Conservation (phyloP, 2,329 filamentous ascomycete genomes). For the Capronia americana region DNA sequence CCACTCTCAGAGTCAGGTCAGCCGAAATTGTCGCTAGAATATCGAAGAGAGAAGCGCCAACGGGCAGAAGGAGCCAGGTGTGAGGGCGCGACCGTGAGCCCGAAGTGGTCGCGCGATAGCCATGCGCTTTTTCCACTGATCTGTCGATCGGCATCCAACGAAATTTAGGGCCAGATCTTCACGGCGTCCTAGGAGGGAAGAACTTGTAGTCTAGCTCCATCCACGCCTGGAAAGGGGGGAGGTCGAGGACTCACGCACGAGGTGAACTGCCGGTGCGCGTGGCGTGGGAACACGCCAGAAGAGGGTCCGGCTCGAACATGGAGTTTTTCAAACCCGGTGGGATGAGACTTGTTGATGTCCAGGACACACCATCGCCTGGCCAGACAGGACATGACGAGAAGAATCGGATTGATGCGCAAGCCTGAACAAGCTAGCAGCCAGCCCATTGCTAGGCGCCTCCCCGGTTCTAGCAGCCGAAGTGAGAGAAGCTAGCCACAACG, state of each 20-base stretch:
- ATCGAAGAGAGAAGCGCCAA: constrained; percentile 13
- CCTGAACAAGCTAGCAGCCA: constrained; percentile 24
- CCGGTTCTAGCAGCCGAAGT: constrained; percentile 38
- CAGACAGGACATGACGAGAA: constrained; percentile 15
- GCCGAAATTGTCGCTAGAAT: constrained; percentile 31
- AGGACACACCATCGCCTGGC: constrained; percentile 29
- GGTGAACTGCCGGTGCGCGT: constrained; percentile 33
- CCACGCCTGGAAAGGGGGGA: constrained; percentile 13
- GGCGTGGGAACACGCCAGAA: constrained; percentile 25
- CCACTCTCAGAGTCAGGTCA: constrained; percentile 31
- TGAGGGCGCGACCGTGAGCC: constrained; percentile 15
- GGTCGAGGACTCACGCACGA: constrained; percentile 14
- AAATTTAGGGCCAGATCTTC: constrained; percentile 33
- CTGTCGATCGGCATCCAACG: constrained; percentile 31
- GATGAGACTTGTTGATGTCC: constrained; percentile 27
- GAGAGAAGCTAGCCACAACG: constrained; percentile 37
- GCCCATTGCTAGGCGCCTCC: constrained; percentile 19
- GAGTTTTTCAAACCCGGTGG: constrained; percentile 15
- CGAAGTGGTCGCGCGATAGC: constrained; percentile 21
- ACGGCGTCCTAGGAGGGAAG: constrained; percentile 2
- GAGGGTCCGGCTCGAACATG: constrained; percentile 27
- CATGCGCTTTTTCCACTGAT: constrained; percentile 29
- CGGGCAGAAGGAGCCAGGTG: constrained; percentile 19
- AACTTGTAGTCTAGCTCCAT: constrained; percentile 16
- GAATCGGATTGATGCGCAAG: constrained; percentile 33